Base-by-base conservation (phyloP, 345 rosid species). In the Linum usitatissimum region DNA sequence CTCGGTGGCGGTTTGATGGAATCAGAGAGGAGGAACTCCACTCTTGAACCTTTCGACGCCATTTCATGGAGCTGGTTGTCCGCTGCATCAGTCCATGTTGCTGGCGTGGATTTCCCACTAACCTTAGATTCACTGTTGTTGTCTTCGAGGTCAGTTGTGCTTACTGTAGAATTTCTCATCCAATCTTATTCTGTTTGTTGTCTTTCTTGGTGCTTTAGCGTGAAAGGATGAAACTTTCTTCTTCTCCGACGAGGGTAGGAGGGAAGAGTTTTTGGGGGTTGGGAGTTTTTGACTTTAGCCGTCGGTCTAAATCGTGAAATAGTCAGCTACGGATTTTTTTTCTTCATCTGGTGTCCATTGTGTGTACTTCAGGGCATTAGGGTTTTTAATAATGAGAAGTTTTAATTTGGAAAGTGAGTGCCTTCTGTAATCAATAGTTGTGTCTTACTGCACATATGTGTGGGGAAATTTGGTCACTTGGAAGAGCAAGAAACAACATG, bases 51-150 rank as follows among this genome's bases (percentile, higher is more conserved):
- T 36, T 34, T 67, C 71, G 66, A 77, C 40, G 64, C 56, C 71
- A 55, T 80, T 80, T 80, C 84, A 92, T 92, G 98, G 98, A 85
- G 95, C 57, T 76, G 67, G 34, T 72, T 57, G 55, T 62, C 59
- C 79, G 62, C 39, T 67, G 73, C 45, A 45, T 23, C 28, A 23
- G 78, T 67, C 66, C 83, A 63, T 76, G 75, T 53, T 42, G 68
- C 39, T 60, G 55, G 20, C 56, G 64, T 66, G 28, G 81, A 72
- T 55, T 75, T 60, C 62, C 48, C 66, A 38, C 42, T 48, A 79
- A 80, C 81, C 84, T 79, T 63, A 78, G 90, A 73, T 82, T 85
- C 56, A 71, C 64, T 57, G 63, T 80, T 70, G 64, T 75, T 64
- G 14, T 80, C 59, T 77, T 77, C 67, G 73, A 79, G 84, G 98